Conservation (phyloP, 129 eudicot genomes). For the Dittrichia graveolens region DNA sequence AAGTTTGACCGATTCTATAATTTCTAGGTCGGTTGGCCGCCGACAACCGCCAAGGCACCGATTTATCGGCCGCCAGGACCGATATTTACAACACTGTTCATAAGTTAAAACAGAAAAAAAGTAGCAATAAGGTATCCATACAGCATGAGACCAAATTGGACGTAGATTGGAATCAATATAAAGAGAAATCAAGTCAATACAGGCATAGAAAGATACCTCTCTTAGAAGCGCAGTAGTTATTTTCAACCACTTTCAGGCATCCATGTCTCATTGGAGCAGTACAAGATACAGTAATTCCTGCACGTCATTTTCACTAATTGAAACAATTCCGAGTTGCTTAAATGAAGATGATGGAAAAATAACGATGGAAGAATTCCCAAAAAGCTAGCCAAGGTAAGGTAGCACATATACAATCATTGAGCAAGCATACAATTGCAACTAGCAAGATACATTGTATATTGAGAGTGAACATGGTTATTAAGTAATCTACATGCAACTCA, state of each 20-base stretch:
- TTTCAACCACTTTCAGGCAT: conserved; percentile 93
- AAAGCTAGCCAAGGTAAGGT: not conserved
- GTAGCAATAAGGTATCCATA: not conserved
- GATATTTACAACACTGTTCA: too few relatives aligned
- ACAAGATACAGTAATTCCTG: conserved; percentile 81
- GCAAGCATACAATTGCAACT: conserved; percentile 8
- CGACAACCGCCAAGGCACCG: too few relatives aligned
- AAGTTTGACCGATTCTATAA: too few relatives aligned
- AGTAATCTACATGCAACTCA: not conserved
- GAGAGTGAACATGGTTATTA: conserved; percentile 9
- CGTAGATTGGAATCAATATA: not conserved
- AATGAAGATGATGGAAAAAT: conserved; percentile 1
- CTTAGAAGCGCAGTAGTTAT: conserved; percentile 86
- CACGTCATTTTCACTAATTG: conserved; percentile 24
- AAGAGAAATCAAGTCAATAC: conserved; percentile 22
- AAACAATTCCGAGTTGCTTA: conserved; percentile 19
- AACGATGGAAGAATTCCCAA: conserved; percentile 9
- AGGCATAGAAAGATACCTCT: conserved; percentile 59
- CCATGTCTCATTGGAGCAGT: conserved; percentile 80
- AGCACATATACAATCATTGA: not conserved
- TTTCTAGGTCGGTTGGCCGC: too few relatives aligned
- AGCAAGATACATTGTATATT: conserved; percentile 18
- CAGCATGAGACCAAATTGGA: conserved; percentile 4
- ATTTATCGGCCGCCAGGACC: too few relatives aligned
- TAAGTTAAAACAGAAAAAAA: not conserved